Conservation (phyloP, 1,139 yeast species). For the Hemisphaericaspora lyxosophila region DNA sequence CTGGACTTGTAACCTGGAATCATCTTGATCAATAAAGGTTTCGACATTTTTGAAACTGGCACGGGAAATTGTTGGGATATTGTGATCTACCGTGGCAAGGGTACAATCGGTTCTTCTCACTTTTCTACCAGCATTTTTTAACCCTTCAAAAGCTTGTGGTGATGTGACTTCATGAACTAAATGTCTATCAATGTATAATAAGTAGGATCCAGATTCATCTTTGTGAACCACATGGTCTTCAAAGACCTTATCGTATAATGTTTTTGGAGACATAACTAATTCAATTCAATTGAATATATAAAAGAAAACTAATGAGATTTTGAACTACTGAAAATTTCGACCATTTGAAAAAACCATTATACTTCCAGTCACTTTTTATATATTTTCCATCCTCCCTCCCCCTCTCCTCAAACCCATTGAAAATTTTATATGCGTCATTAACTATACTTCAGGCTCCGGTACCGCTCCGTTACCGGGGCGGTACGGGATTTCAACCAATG, state of each 20-base stretch:
- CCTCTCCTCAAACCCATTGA: not conserved
- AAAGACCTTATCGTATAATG: conserved; percentile 94
- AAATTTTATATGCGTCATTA: conserved; percentile 5
- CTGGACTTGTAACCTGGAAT: conserved; percentile 86
- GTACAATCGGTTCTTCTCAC: conserved; percentile 96
- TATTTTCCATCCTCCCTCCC: too few species aligned
- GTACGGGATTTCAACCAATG: conserved; percentile 8
- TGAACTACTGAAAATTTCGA: not conserved
- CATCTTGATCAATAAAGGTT: conserved; percentile 86
- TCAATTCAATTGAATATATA: not conserved
- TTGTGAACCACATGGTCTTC: conserved; percentile 89
- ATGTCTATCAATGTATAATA: conserved; percentile 92
- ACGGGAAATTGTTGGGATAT: conserved; percentile 90
- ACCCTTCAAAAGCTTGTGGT: conserved; percentile 98
- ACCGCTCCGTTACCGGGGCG: too few species aligned
- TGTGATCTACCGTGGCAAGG: conserved; percentile 95
- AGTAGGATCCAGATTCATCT: conserved; percentile 82
- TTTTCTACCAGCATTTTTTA: conserved; percentile 77
- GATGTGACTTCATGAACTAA: conserved; percentile 97
- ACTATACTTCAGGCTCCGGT: conserved; percentile 4
- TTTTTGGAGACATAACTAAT: conserved; percentile 44
- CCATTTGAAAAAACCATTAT: not conserved
- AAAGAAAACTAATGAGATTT: too few species aligned
- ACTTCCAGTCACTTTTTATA: too few species aligned
- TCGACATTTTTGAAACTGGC: conserved; percentile 68